phyloP scores from a whole-genome alignment of 2,329 filamentous ascomycete species.

The Eutypa lata region DNA sequence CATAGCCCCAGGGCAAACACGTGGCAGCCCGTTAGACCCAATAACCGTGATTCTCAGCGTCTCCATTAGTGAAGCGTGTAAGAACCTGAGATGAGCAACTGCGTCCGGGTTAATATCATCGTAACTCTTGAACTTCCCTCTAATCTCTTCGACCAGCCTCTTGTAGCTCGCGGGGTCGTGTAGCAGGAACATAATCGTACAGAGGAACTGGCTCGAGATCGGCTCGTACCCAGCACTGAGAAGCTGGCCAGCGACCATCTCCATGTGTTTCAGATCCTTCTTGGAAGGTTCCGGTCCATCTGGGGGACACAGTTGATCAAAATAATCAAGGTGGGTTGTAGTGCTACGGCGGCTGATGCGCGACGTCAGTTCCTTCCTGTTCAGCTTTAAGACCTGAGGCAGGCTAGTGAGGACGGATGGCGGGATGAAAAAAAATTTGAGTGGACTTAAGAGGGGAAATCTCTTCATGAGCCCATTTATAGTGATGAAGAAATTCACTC shows the following conservation, averaged over 20 bases:
- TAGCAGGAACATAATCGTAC: constrained; percentile 9
- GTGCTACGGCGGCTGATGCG: constrained; percentile 18
- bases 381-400: constrained; percentile 7
- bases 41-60: constrained; percentile 12
- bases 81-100: constrained; percentile 11
- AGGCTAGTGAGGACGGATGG: constrained; percentile 3
- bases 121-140: constrained; percentile 13
- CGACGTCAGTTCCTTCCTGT: constrained; percentile 8
- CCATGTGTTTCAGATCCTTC: constrained; percentile 15
- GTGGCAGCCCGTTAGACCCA: constrained; percentile 13
- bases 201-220: constrained; percentile 14
- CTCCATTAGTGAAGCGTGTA: constrained; percentile 18
- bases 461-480: constrained; percentile 9
- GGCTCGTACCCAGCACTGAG: constrained; percentile 20
- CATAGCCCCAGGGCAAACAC: constrained; percentile 19
- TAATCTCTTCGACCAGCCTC: constrained; percentile 13
- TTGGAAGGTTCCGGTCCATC: constrained; percentile 12
- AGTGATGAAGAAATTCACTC: constrained; percentile 8
- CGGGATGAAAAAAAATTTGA: constrained; percentile 18
- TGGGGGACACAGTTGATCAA: constrained; percentile 17
- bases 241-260: constrained; percentile 15
- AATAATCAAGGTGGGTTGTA: constrained; percentile 18
- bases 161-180: constrained; percentile 6
- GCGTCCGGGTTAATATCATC: constrained; percentile 15
- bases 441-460: constrained; percentile 11